Evolutionary conservation across 2,329 filamentous ascomycete species (phyloP), one percentile per base, ranked within the genome.

Genomic region (Verticillium isaacii): DNA sequence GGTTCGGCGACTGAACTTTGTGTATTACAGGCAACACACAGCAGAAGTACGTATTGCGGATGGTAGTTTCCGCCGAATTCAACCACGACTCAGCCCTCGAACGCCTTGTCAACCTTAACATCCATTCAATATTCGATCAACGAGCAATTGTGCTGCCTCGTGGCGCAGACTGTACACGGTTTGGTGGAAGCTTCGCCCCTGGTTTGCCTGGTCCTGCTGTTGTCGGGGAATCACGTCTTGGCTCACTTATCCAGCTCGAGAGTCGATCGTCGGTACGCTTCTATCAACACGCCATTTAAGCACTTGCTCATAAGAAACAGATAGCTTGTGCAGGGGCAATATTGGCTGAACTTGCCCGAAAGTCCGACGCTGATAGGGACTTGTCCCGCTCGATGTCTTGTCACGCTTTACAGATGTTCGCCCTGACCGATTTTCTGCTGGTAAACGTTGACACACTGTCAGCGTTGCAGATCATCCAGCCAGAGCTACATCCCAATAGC

Each of bases 251-350:
- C 63, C 88, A 96, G 69, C 77, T 95, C 60, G 89, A 94, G 2
- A 94, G 90, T 68, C 79, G 75, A 6, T 72, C 90, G 14, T 91
- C 92, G 2, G 89, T 91, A 71, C 67, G 77, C 70, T 36, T 5
- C 5, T 9, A 60, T 60, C 37, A 39, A 8, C 15, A 56, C 17
- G 5, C 29, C 17, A 25, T n/a, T 14, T 8, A n/a, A 17, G 15
- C 23, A 8, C 29, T 5, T 11, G 29, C 32, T 56, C 15, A 34
- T 12, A 25, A 17, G 14, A 17, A 17, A 12, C 50, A 88, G 78
- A 80, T 96, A 57, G 91, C 92, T 3, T 98, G 95, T 74, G 90
- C 89, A 32, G 92, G 93, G n/a, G 93, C 93, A 32, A 77, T 98
- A 2, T 76, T 98, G n/a, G 83, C 85, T 5, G 91, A 96, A 66